These are phyloP conservation scores for Candida frijolesensis DNA, from an alignment of 1,139 yeast species.

Conservation along the genomic window DNA sequence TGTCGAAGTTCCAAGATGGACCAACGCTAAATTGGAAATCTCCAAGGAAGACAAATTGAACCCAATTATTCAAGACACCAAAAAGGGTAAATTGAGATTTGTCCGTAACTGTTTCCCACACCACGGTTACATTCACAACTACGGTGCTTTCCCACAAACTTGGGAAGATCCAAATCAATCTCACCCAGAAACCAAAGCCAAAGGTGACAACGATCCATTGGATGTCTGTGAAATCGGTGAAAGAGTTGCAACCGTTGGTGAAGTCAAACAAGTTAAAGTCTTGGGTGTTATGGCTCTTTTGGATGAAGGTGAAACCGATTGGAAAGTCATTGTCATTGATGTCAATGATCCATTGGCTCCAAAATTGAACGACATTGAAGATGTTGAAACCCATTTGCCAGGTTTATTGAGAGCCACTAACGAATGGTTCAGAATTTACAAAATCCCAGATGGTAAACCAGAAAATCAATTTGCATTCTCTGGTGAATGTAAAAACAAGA, in stretches of 20 bases:
- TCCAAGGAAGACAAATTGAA: slow-evolving; percentile 72
- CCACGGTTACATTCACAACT: slow-evolving; percentile 94
- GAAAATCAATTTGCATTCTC: slow-evolving; percentile 83
- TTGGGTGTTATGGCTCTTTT: slow-evolving; percentile 91
- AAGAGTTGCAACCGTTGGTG: slow-evolving; percentile 66
- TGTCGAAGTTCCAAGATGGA: slow-evolving; percentile 95
- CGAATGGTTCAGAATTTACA: slow-evolving; percentile 95
- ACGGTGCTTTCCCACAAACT: slow-evolving; percentile 98
- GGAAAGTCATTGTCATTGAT: slow-evolving; percentile 92
- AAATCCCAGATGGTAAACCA: slow-evolving; percentile 92
- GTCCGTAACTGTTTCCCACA: slow-evolving; percentile 94
- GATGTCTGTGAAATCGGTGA: slow-evolving; percentile 96
- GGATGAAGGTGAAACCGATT: slow-evolving; percentile 97
- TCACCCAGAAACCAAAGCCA: slow-evolving; percentile 78
- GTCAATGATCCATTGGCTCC: slow-evolving; percentile 78
- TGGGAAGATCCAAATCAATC: slow-evolving; percentile 76
- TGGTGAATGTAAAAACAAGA: slow-evolving; percentile 73
- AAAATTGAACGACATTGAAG: slow-evolving; percentile 75
- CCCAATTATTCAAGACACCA: slow-evolving; percentile 92
- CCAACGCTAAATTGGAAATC: slow-evolving; percentile 92
- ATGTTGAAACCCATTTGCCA: slow-evolving; percentile 82
- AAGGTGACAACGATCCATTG: slow-evolving; percentile 95
- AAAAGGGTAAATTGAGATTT: slow-evolving; percentile 84
- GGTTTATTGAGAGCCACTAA: slow-evolving; percentile 82
- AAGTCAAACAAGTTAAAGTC: slow-evolving; percentile 81